Evolutionary conservation across 2,329 filamentous ascomycete genomes (phyloP), one percentile per base, ranked within the genome.

Genomic region (Fusarium lateritium): DNA sequence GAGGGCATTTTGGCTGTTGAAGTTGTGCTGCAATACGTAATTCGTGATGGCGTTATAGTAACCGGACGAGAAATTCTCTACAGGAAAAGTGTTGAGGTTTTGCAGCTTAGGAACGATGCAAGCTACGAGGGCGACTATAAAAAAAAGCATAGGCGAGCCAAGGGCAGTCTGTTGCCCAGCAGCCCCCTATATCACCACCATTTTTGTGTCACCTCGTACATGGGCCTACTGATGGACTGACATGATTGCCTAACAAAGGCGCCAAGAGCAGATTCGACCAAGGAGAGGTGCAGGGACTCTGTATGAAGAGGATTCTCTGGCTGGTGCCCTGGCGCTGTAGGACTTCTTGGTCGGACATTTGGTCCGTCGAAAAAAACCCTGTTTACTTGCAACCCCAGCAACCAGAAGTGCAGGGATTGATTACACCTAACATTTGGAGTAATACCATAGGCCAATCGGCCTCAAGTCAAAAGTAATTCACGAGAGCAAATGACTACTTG

Each of bases 1-100:
- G 72, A 75, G 66, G 69, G 70, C 77, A 80, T 79, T 24, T 26
- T 69, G 22, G n/a, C 39, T 39, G 28, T 10, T 36, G 42, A n/a
- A 19, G 11, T 19, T 8, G 46, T 42, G 11, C 39, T 51, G 14
- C 17, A 52, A 31, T 24, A 54, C 33, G 46, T 19, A 36, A 13
- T 24, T 40, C 7, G 52, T 43, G 31, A 31, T 45, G 46, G 28
- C 33, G 43, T 52, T 26, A 44, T 38, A 38, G 21, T 31, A 31
- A 31, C 10, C 3, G 28, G 28, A 10, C 28, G 13, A 13, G 10
- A 5, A 4, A 31, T 5, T 13, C 11, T 31, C 28, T 31, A 31
- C 28, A 31, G 19, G 6, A 43, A 7, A 34, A 15, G 31, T 39
- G 26, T 52, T 39, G 33, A 28, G 36, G 21, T n/a, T 60, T 45